Evolutionary conservation across 164 flowering plant species (phyloP).

Genomic region (Vitis rotundifolia): DNA sequence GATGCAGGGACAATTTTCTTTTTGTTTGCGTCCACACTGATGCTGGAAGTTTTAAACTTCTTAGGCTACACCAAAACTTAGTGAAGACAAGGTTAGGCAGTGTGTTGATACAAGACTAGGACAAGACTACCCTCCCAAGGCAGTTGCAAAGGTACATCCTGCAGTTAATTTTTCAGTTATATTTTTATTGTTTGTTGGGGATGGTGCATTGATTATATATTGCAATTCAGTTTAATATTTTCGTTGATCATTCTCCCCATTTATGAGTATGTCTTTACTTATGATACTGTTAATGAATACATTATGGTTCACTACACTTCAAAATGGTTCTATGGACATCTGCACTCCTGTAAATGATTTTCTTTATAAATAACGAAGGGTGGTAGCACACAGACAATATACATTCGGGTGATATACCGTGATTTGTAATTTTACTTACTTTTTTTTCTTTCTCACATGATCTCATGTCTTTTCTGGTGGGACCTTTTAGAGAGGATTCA

Average conservation of each 20-base stretch:
- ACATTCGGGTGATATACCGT: too few relatives aligned
- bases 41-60: conserved; percentile 16
- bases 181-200: neutral
- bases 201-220: neutral
- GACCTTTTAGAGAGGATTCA: too few relatives aligned
- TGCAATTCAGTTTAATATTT: neutral
- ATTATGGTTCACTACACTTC: too few relatives aligned
- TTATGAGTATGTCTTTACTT: too few relatives aligned
- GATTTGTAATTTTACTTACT: too few relatives aligned
- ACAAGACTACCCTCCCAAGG: conserved; percentile 82
- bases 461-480: too few relatives aligned
- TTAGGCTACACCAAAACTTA: conserved; percentile 86
- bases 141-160: conserved; percentile 77
- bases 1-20: neutral
- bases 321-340: too few relatives aligned
- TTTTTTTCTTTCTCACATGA: too few relatives aligned
- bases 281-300: too few relatives aligned
- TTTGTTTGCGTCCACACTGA: conserved; percentile 1
- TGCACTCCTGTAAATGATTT: too few relatives aligned
- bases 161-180: neutral
- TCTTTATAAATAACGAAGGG: too few relatives aligned
- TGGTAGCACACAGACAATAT: too few relatives aligned
- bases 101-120: conserved; percentile 79
- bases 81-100: conserved; percentile 89
- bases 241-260: neutral